Evolutionary conservation across 208 protist species (phyloP).

Genomic region (Acanthamoeba triangularis): DNA sequence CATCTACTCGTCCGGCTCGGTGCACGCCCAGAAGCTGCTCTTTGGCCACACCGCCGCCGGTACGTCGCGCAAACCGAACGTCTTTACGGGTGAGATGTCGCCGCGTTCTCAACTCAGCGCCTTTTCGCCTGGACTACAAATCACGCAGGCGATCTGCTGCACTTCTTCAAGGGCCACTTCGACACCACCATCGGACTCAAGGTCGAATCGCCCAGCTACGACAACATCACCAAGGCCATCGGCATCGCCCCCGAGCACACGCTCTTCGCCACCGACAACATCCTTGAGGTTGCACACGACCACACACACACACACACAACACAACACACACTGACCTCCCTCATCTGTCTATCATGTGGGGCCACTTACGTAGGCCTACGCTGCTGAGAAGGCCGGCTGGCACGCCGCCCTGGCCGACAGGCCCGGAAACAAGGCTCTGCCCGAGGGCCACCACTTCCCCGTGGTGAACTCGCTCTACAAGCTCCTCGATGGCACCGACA

Average conservation of each 20-base stretch:
- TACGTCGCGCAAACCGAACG: not conserved
- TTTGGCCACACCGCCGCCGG: slow-evolving; percentile 87
- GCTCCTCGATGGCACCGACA: slow-evolving; percentile 2
- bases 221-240: slow-evolving; percentile 82
- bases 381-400: slow-evolving; percentile 68
- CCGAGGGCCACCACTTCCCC: slow-evolving; percentile 16
- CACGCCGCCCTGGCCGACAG: slow-evolving; percentile 60
- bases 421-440: slow-evolving; percentile 77
- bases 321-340: not conserved
- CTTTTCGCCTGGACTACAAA: not conserved
- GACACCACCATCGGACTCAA: slow-evolving; percentile 93
- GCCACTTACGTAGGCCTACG: slow-evolving; percentile 67
- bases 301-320: not conserved
- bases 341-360: slow-evolving; percentile 15
- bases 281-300: not conserved
- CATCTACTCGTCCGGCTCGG: slow-evolving; percentile 93
- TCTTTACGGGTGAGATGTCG: not conserved
- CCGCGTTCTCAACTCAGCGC: not conserved
- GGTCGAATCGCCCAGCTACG: slow-evolving; percentile 90
- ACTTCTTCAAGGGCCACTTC: slow-evolving; percentile 92
- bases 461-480: not conserved
- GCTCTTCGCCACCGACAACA: slow-evolving; percentile 68
- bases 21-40: slow-evolving; percentile 92
- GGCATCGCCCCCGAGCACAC: slow-evolving; percentile 18
- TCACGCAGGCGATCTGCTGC: slow-evolving; percentile 89